Base-by-base conservation (phyloP, 805 yeast genomes). In the Lipomyces yamadae region DNA sequence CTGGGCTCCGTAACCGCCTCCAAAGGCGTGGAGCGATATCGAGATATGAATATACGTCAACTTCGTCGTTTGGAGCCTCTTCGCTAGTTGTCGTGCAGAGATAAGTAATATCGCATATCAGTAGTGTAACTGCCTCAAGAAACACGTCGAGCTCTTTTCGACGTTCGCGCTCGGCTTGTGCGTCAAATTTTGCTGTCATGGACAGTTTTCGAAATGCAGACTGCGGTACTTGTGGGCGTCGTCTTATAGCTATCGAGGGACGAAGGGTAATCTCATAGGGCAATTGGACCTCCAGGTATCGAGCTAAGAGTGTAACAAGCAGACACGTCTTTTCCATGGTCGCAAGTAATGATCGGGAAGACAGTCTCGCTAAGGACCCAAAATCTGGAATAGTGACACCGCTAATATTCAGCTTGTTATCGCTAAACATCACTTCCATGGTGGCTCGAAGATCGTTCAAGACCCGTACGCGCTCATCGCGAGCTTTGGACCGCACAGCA, bases 91-190 rank as follows among this genome's bases (percentile, higher is more conserved):
- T 42, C 15, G 48, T 15, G 56, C 55, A 34, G 53, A 67, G 48
- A 52, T 58, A 67, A 5, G 57, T 69, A n/a, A 65, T 56, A 52
- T 67, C 69, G 37, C 66, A 64, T 8, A 62, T 55, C 39, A 67
- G 65, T 29, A 64, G 34, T 13, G 70, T 64, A 8, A 67, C 37
- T 13, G 69, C 70, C 18, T 67, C 70, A 42, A 64, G 50, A 55
- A 67, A 67, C 24, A 45, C 15, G 18, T 64, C 70, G 37, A 67
- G 34, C 50, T 66, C 69, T 29, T 56, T 11, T 33, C 62, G 29
- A 29, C 58, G 32, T 13, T 66, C 68, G 15, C 57, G 53, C 57
- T 56, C 8, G 34, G 62, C 58, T 10, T 62, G 59, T 33, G 58
- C 62, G 4, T 48, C 37, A 4, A 65, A 52, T 32, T 45, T 54